Base-by-base conservation (phyloP, 768 basidiomycete genomes). In the Boletus edulis region DNA sequence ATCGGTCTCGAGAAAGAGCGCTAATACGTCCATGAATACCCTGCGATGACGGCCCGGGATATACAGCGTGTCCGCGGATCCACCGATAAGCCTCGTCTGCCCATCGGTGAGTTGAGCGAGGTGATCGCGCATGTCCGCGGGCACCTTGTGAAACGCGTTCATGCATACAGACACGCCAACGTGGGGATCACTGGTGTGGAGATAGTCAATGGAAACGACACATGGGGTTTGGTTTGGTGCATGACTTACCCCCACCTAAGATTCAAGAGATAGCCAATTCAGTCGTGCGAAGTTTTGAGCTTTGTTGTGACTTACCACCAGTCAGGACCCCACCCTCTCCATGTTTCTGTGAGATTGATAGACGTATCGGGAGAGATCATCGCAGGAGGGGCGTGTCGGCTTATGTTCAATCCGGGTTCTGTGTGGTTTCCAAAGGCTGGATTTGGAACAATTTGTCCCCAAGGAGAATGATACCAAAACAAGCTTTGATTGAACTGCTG, bases 401-500 rank as follows among this genome's bases (percentile, higher is more conserved):
- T 67, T 4, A 34, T 56, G 39, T 73, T 52, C 43, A 65, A 41
- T 34, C 40, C 54, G 15, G 48, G 48, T 22, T 57, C 62, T 14
- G 45, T 31, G 7, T 38, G 9, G 18, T 65, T 54, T 15, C 56
- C 64, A 2, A 73, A 53, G 13, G 72, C 73, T 8, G 68, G 69
- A 55, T 80, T 80, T 12, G 65, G 72, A n/a, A 80, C 72, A 35
- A 72, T 73, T 12, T 64, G 49, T n/a, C 69, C 73, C 67, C 75
- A 78, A 3, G 78, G 78, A 5, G 76, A 80, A 57, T 81, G 77
- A 56, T 79, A 81, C 77, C 80, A 81, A 57, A 79, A 76, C 15
- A 65, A 60, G 43, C 66, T 66, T 58, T 78, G 78, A 58, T 78
- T 62, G 55, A 81, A 81, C 51, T 72, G 70, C 49, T 78, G 69